phyloP scores from a whole-genome alignment of 441 rosid genomes.

The Capsella rubella region DNA sequence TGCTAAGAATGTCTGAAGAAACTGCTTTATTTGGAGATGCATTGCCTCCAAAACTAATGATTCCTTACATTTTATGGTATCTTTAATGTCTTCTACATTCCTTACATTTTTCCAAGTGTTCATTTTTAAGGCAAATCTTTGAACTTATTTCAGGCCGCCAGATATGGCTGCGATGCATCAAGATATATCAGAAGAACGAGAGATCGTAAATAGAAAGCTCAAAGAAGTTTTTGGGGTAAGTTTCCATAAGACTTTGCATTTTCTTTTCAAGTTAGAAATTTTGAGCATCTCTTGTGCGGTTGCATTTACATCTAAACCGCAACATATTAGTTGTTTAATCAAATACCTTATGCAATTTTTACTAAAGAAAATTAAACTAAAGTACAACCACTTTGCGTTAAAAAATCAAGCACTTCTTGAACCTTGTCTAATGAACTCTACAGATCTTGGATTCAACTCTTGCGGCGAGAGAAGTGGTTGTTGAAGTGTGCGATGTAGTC shows the following conservation, averaged over 20 bases:
- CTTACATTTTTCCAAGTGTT: not conserved
- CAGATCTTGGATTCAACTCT: conserved; percentile 56
- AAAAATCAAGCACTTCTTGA: not conserved
- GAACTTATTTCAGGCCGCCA: conserved; percentile 49
- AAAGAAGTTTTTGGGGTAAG: conserved; percentile 61
- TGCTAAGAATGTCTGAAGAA: conserved; percentile 65
- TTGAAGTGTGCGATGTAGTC: conserved; percentile 69
- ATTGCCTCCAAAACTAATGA: conserved; percentile 57
- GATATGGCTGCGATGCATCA: conserved; percentile 88
- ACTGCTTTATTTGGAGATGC: conserved; percentile 61
- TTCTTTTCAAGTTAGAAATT: too few relatives aligned
- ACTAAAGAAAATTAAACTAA: too few relatives aligned
- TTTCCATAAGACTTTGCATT: conserved; percentile 2
- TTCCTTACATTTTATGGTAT: conserved; percentile 64
- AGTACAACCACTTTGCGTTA: too few relatives aligned
- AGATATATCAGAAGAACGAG: conserved; percentile 65
- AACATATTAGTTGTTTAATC: too few relatives aligned
- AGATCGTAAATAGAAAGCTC: conserved; percentile 58
- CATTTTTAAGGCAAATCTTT: not conserved
- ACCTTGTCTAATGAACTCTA: conserved; percentile 18
- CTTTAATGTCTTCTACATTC: not conserved
- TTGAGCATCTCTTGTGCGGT: too few relatives aligned
- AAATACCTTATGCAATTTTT: too few relatives aligned
- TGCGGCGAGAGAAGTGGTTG: conserved; percentile 60
- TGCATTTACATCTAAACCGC: too few relatives aligned